Conservation (phyloP, 805 yeast species). For the Lachancea waltii region DNA sequence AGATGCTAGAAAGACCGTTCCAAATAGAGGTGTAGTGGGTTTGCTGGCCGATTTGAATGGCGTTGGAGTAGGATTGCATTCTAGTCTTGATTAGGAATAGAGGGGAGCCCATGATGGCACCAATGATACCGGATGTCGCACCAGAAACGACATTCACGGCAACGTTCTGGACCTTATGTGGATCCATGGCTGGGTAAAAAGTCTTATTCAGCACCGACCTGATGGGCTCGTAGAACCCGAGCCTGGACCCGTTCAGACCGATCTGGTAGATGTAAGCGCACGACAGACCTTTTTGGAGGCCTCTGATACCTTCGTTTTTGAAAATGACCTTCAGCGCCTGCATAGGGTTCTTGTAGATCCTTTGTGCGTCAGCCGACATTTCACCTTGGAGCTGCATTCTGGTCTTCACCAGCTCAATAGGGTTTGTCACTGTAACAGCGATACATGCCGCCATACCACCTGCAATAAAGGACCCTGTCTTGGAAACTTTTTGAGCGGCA, state of each 20-base stretch:
- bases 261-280: constrained; percentile 90
- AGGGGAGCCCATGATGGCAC: constrained; percentile 88
- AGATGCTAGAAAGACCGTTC: constrained; percentile 63
- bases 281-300: constrained; percentile 81
- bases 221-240: constrained; percentile 90
- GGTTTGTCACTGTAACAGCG: constrained; percentile 95
- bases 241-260: constrained; percentile 87
- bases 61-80: constrained; percentile 84
- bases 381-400: constrained; percentile 98
- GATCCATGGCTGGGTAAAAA: constrained; percentile 46
- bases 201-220: constrained; percentile 52
- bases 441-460: constrained; percentile 96
- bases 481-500: constrained; percentile 55
- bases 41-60: constrained; percentile 77
- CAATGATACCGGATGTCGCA: constrained; percentile 77
- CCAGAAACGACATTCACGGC: constrained; percentile 73
- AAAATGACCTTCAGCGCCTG: constrained; percentile 74
- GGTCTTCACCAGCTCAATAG: constrained; percentile 90
- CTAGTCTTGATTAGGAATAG: constrained; percentile 88
- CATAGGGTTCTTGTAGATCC: constrained; percentile 71
- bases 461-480: constrained; percentile 76
- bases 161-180: constrained; percentile 42
- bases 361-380: constrained; percentile 46
- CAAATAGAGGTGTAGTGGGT: constrained; percentile 69
- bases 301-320: constrained; percentile 77